These are phyloP conservation scores for Diplodia intermedia DNA, from an alignment of 2,329 filamentous ascomycete species.

Conservation along the genomic window DNA sequence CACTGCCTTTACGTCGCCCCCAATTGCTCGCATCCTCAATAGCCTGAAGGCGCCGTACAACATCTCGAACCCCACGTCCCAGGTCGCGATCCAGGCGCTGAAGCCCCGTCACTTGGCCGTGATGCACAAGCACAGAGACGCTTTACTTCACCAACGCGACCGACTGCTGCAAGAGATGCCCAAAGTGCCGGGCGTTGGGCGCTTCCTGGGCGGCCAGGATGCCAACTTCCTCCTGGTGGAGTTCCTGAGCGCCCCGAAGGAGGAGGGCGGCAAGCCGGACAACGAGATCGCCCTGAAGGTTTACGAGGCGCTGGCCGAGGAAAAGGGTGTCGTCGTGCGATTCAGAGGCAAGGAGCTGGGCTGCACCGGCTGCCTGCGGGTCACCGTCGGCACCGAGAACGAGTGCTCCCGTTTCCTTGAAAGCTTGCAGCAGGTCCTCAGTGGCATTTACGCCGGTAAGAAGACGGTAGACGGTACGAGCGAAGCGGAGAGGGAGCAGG, in stretches of 20 bases:
- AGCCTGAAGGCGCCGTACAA: slow-evolving; percentile 97
- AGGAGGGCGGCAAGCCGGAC: slow-evolving; percentile 71
- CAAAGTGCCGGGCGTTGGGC: slow-evolving; percentile 76
- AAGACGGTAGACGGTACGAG: slow-evolving; percentile 39
- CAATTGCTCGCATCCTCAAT: slow-evolving; percentile 83
- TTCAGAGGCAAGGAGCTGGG: slow-evolving; percentile 93
- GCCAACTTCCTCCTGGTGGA: slow-evolving; percentile 93
- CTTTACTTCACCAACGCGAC: slow-evolving; percentile 78
- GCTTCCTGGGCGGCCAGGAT: slow-evolving; percentile 77
- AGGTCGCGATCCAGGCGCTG: slow-evolving; percentile 77
- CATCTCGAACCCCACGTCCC: slow-evolving; percentile 84
- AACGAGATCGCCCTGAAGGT: slow-evolving; percentile 79
- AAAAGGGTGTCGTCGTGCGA: slow-evolving; percentile 86
- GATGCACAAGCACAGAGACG: slow-evolving; percentile 74
- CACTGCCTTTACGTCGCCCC: slow-evolving; percentile 77
- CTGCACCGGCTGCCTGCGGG: slow-evolving; percentile 84
- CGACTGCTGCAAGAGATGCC: slow-evolving; percentile 76
- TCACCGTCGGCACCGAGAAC: slow-evolving; percentile 88
- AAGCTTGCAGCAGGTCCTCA: slow-evolving; percentile 65
- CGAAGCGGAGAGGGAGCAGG: slow-evolving; percentile 56
- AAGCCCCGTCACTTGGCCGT: slow-evolving; percentile 69
- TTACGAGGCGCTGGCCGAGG: slow-evolving; percentile 81
- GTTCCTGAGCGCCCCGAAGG: slow-evolving; percentile 70
- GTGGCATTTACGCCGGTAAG: slow-evolving; percentile 54
- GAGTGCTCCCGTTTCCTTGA: slow-evolving; percentile 82